Percentiles rank a stretch among this genome's conserved stretches.
Conservation (phyloP, 257 asterid species). For the Solanum pennellii region DNA sequence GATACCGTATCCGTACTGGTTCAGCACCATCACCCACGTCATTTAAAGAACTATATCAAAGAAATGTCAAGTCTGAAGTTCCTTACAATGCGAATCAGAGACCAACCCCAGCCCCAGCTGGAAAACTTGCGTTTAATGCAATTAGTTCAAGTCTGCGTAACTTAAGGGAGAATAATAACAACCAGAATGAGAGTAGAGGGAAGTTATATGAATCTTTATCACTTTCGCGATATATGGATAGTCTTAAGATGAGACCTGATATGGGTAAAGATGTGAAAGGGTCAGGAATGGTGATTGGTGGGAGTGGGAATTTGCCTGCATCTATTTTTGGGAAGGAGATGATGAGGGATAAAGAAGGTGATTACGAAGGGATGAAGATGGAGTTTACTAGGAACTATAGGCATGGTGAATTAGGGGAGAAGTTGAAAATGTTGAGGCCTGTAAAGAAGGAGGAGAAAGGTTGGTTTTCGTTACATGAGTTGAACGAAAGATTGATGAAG, state of each 20-base stretch:
- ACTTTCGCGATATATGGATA: neutral
- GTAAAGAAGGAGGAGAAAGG: constrained; percentile 32
- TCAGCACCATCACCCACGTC: constrained; percentile 9
- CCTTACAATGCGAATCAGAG: neutral
- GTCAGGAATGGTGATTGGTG: neutral
- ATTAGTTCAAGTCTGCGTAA: constrained; percentile 11
- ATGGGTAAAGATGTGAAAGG: neutral
- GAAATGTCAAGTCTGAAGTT: neutral
- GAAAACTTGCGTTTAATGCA: neutral
- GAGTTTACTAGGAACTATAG: constrained; percentile 10
- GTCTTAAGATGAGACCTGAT: neutral
- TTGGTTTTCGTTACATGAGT: constrained; percentile 62
- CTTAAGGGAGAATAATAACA: neutral
- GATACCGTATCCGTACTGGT: constrained; percentile 2
- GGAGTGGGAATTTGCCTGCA: neutral
- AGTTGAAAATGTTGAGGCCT: constrained; percentile 53
- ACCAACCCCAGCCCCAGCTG: neutral
- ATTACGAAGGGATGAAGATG: neutral
- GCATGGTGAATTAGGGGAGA: constrained; percentile 39
- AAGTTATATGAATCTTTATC: neutral
- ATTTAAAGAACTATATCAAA: constrained; percentile 22
- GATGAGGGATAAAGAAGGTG: neutral
- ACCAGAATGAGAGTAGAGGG: neutral
- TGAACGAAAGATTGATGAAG: constrained; percentile 45
- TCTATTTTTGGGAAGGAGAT: constrained; percentile 4